A percentile compares a stretch with the other conserved stretches of the same genome.
These are phyloP conservation scores for Jatropha curcas DNA, from an alignment of 345 rosid species.

Conservation along the genomic window DNA sequence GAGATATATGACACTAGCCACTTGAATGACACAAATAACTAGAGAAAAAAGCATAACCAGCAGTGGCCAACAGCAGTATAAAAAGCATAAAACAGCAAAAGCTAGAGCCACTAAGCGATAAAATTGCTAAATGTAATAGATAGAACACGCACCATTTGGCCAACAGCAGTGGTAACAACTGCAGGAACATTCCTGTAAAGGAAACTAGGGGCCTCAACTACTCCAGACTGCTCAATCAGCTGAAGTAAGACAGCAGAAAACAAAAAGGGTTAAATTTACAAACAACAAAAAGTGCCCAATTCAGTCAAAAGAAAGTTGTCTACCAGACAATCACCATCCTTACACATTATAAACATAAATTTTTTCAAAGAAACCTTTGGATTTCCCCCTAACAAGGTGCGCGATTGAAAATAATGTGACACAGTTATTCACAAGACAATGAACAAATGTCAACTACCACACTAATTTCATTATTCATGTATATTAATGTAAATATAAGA, in stretches of 20 bases:
- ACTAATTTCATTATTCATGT: neutral
- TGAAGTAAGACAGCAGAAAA: constrained; percentile 25
- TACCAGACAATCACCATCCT: neutral
- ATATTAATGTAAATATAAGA: neutral
- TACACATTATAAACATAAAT: neutral
- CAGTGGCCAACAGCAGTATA: too few relatives aligned
- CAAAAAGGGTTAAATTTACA: neutral
- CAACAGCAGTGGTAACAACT: constrained; percentile 58
- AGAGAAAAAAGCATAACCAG: neutral
- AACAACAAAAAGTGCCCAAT: neutral
- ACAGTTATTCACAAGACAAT: neutral
- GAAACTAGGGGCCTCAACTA: constrained; percentile 53
- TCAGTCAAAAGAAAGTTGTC: neutral
- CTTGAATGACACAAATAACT: neutral
- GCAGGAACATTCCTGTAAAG: constrained; percentile 46
- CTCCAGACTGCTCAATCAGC: constrained; percentile 71
- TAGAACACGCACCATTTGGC: constrained; percentile 65
- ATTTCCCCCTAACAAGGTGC: neutral
- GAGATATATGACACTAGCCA: neutral
- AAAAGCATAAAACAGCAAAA: neutral
- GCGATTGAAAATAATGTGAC: neutral
- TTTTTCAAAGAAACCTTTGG: neutral
- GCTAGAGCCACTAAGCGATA: constrained; percentile 11
- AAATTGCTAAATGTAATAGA: constrained; percentile 2
- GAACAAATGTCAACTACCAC: neutral